Percentiles rank a stretch among this genome's conserved stretches.
Conservation (phyloP, 805 yeast genomes). For the Pichia ethanolica region DNA sequence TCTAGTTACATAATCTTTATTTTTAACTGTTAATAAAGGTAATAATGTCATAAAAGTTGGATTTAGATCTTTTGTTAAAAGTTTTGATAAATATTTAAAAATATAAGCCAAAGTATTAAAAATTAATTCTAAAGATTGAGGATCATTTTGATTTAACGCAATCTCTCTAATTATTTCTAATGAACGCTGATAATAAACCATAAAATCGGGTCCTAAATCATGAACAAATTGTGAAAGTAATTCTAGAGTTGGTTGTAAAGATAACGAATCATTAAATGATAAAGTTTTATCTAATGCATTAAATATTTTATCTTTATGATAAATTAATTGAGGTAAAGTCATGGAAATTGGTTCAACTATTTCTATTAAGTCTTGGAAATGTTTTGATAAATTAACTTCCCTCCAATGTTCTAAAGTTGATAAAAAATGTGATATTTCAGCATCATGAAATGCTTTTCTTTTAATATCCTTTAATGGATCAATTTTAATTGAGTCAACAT, state of each 20-base stretch:
- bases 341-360: constrained; percentile 48
- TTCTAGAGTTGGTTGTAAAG: constrained; percentile 78
- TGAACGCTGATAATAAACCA: constrained; percentile 51
- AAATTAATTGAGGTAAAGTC: constrained; percentile 73
- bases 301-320: constrained; percentile 60
- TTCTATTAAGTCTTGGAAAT: constrained; percentile 56
- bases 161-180: constrained; percentile 44
- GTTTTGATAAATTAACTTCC: constrained; percentile 73
- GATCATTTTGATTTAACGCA: constrained; percentile 41
- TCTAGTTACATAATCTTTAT: constrained; percentile 59
- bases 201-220: constrained; percentile 87
- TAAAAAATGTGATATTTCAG: constrained; percentile 69
- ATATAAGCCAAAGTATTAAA: constrained; percentile 81
- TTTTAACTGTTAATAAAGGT: constrained; percentile 53
- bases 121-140: constrained; percentile 69
- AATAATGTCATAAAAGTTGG: constrained; percentile 62
- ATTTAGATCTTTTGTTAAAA: constrained; percentile 51
- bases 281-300: constrained; percentile 33
- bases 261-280: constrained; percentile 51
- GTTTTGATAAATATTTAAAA: constrained; percentile 76
- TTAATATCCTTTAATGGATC: constrained; percentile 54
- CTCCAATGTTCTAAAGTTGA: constrained; percentile 80
- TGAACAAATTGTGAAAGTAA: constrained; percentile 78
- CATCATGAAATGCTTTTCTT: constrained; percentile 60
- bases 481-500: constrained; percentile 75